A percentile compares a stretch with the other conserved stretches of the same genome.
These are phyloP conservation scores for Backusella parvicylindrica DNA, from an alignment of 192 early-diverging fungal species.

Conservation along the genomic window DNA sequence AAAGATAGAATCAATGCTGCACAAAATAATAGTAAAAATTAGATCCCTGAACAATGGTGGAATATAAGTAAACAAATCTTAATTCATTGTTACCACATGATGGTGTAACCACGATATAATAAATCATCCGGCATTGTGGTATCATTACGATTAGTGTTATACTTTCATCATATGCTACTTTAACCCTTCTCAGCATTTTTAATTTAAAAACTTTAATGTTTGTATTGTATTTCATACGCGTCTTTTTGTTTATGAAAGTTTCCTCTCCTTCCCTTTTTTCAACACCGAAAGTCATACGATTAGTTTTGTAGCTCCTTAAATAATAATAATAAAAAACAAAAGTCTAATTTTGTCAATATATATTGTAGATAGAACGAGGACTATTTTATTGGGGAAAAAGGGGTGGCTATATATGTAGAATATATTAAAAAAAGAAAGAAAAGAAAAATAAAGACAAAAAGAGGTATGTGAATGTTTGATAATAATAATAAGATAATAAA, in stretches of 20 bases:
- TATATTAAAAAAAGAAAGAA: background rate
- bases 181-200: background rate
- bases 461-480: background rate
- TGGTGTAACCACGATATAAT: background rate
- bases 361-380: background rate
- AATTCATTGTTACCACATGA: background rate
- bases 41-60: background rate
- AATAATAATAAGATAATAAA: background rate
- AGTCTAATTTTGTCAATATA: background rate
- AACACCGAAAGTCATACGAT: background rate
- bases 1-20: background rate
- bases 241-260: background rate
- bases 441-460: too few species aligned
- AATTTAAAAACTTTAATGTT: background rate
- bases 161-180: background rate
- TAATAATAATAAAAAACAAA: background rate
- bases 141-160: background rate
- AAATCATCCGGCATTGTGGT: background rate
- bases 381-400: background rate
- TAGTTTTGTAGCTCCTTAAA: background rate
- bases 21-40: background rate
- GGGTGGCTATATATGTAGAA: background rate
- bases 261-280: background rate
- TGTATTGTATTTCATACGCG: background rate
- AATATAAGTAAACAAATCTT: conserved; percentile 1